Evolutionary conservation across 1,284 basidiomycete species (phyloP).

Genomic region (Amylostereum chailletii): DNA sequence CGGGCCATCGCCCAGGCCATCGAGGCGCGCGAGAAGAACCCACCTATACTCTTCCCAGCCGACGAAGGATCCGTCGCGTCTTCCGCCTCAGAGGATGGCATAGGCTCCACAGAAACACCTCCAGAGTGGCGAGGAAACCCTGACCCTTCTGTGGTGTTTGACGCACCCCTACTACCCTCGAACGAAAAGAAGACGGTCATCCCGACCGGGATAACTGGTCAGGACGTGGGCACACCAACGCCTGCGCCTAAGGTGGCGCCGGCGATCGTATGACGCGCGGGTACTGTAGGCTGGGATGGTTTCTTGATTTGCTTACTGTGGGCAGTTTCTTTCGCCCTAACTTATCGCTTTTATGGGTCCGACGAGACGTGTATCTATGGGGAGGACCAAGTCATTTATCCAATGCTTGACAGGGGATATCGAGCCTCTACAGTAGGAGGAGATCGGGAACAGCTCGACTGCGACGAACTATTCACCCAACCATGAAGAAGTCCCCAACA

Average conservation of each 20-base stretch:
- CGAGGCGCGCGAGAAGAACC: constrained; percentile 28
- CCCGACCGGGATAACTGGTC: constrained; percentile 23
- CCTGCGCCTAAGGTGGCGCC: constrained; percentile 16
- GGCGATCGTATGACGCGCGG: too few species aligned
- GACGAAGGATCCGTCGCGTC: neutral
- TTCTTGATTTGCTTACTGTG: too few species aligned
- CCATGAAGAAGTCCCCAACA: too few species aligned
- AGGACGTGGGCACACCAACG: constrained; percentile 23
- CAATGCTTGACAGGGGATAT: too few species aligned
- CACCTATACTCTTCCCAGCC: constrained; percentile 7
- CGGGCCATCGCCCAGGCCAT: constrained; percentile 45
- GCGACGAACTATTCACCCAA: too few species aligned
- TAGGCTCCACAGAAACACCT: constrained; percentile 22
- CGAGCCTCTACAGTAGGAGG: too few species aligned
- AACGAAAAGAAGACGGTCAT: constrained; percentile 26
- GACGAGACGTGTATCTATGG: too few species aligned
- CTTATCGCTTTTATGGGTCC: too few species aligned
- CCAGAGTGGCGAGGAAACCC: constrained; percentile 26
- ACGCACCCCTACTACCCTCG: constrained; percentile 29
- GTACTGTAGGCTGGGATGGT: too few species aligned
- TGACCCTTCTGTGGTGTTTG: constrained; percentile 24
- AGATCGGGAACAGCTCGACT: too few species aligned
- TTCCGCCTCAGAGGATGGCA: constrained; percentile 2
- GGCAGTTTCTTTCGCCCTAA: too few species aligned
- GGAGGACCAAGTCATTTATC: too few species aligned